phyloP scores from a whole-genome alignment of 495 filamentous ascomycete genomes.

The Barbatosphaeria neglecta region DNA sequence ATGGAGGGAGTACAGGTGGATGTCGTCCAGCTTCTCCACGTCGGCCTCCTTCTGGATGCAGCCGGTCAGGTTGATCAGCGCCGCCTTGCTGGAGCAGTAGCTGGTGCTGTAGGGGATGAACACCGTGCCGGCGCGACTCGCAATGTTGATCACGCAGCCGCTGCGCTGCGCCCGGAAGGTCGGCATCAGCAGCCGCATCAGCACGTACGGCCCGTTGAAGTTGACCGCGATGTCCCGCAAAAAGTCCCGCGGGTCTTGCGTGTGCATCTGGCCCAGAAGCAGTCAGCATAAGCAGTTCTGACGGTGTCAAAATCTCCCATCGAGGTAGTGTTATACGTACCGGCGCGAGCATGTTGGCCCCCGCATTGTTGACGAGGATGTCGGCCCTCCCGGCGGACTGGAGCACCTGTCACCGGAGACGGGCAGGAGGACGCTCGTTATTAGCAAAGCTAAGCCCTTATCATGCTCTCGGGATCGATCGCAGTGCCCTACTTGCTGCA shows the following conservation, averaged over 20 bases:
- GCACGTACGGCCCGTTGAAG: slow-evolving; percentile 37
- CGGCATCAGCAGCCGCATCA: slow-evolving; percentile 19
- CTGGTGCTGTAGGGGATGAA: slow-evolving; percentile 17
- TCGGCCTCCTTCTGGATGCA: slow-evolving; percentile 21
- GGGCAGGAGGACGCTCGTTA: too few species aligned
- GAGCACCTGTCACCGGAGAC: slow-evolving; percentile 3
- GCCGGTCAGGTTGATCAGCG: slow-evolving; percentile 22
- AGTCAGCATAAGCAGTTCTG: background rate
- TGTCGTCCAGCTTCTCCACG: slow-evolving; percentile 12
- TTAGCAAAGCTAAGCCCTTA: background rate
- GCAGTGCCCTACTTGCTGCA: slow-evolving; percentile 15
- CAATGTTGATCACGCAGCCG: slow-evolving; percentile 21
- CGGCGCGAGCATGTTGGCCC: slow-evolving; percentile 16
- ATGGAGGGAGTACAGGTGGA: slow-evolving; percentile 21
- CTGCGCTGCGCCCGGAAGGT: slow-evolving; percentile 10
- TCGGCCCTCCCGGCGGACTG: slow-evolving; percentile 9
- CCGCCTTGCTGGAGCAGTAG: slow-evolving; percentile 23
- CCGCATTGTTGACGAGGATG: slow-evolving; percentile 21
- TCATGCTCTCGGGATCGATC: background rate
- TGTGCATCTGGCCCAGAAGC: slow-evolving; percentile 8
- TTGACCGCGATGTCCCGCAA: slow-evolving; percentile 47
- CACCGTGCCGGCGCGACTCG: slow-evolving; percentile 20
- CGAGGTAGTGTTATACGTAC: slow-evolving; percentile 3
- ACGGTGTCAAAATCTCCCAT: background rate
- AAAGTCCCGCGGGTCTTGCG: slow-evolving; percentile 24